Conservation (phyloP, 1,139 yeast species). For the Yamadazyma buinensis region DNA sequence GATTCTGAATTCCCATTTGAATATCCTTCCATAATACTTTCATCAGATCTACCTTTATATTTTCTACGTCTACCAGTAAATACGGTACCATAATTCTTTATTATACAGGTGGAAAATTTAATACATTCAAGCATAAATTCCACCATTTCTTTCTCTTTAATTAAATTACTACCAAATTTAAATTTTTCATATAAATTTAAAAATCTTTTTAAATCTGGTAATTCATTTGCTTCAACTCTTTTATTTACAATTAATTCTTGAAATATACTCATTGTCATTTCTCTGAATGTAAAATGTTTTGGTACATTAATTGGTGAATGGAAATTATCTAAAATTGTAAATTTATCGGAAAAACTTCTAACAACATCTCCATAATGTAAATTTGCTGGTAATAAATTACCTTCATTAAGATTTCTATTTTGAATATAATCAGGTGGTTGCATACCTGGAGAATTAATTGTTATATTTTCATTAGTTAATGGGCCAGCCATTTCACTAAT, state of each 20-base stretch:
- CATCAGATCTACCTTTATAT: slow-evolving; percentile 1
- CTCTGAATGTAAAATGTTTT: slow-evolving; percentile 43
- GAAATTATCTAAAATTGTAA: slow-evolving; percentile 39
- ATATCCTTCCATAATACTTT: neutral
- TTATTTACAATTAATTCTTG: slow-evolving; percentile 13
- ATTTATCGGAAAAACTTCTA: slow-evolving; percentile 51
- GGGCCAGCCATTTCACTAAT: slow-evolving; percentile 54
- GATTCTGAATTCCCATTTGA: slow-evolving; percentile 1
- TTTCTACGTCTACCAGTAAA: slow-evolving; percentile 10
- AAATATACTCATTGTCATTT: slow-evolving; percentile 28
- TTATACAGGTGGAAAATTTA: slow-evolving; percentile 13
- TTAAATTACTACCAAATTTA: slow-evolving; percentile 62
- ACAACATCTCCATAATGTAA: slow-evolving; percentile 64
- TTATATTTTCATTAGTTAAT: slow-evolving; percentile 25
- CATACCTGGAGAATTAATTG: slow-evolving; percentile 63
- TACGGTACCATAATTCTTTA: slow-evolving; percentile 12
- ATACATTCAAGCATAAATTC: slow-evolving; percentile 48
- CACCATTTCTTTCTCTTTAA: slow-evolving; percentile 58
- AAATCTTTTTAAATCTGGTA: slow-evolving; percentile 28
- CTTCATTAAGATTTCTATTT: slow-evolving; percentile 23
- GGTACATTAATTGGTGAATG: slow-evolving; percentile 37
- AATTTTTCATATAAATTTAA: slow-evolving; percentile 64
- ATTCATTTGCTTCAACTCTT: slow-evolving; percentile 3
- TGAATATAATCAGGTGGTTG: slow-evolving; percentile 44
- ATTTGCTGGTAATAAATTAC: slow-evolving; percentile 51